Base-by-base conservation (phyloP, 2,329 filamentous ascomycete genomes). In the Nemania abortiva region DNA sequence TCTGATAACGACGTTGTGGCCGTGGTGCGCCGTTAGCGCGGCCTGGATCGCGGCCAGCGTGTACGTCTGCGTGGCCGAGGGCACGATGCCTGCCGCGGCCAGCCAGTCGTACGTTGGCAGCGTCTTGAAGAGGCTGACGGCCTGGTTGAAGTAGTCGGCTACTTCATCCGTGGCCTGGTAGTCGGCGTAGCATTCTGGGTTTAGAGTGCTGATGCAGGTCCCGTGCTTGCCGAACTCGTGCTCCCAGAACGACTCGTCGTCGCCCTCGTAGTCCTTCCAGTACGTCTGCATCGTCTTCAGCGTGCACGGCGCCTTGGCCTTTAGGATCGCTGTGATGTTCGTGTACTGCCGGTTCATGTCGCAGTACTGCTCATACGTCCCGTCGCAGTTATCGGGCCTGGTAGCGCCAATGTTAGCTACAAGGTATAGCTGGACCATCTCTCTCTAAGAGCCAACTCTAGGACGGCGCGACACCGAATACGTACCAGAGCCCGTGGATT, bases 201-300 rank as follows among this genome's bases (percentile, higher is more conserved):
- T 84, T 9, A 94, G 84, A 0, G 92, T 94, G 73, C 84, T 88
- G 73, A 93, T 88, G 81, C 91, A 94, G 15, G 84, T 86, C 66
- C 92, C 92, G 77, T 94, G 92, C 79, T 93, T 94, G 73, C 84
- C 83, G 87, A 89, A 94, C 79, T 94, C 91, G 78, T 93, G 91
- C 77, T 91, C 83, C 91, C 91, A 94, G 72, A 94, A 88, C 18
- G 81, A 81, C 73, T 90, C 86, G 71, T 91, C 88, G 55, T 90
- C 80, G 67, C 90, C 90, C 42, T 85, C 76, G 79, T 90, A 87
- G 76, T 91, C 89, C 77, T 92, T 90, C 92, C 91, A 94, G 81
- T 90, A 92, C 4, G 81, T 87, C 61, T 86, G 81, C 91, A 94
- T 94, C 78, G 89, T 91, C 3, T 82, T 80, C 2, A 94, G 82